Percentiles rank a stretch among this genome's conserved stretches.
Conservation (phyloP, 2,329 filamentous ascomycete species). For the Daldinia sp. region DNA sequence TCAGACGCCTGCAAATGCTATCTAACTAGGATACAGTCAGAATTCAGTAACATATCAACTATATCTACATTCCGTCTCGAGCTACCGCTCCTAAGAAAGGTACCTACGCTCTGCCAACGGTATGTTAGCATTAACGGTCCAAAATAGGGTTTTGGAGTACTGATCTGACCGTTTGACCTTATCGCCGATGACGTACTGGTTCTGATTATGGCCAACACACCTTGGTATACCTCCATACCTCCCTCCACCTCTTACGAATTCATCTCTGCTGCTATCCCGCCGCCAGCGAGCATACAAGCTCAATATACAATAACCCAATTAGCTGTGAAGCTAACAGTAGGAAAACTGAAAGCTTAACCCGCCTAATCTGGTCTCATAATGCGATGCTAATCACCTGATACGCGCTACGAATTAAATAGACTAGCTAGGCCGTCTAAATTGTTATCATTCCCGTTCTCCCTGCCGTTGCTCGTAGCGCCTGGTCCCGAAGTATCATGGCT, state of each 20-base stretch:
- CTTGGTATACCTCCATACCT: neutral
- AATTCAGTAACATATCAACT: constrained; percentile 14
- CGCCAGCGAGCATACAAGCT: neutral
- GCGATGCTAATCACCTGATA: neutral
- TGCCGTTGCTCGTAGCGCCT: constrained; percentile 18
- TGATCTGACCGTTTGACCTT: constrained; percentile 22
- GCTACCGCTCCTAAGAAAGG: neutral
- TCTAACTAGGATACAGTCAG: constrained; percentile 4
- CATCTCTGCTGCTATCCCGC: constrained; percentile 2
- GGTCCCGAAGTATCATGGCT: constrained; percentile 45
- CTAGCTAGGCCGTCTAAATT: constrained; percentile 67
- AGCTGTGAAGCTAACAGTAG: neutral
- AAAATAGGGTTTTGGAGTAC: constrained; percentile 12
- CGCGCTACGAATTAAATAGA: constrained; percentile 56
- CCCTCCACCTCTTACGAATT: neutral
- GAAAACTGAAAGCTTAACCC: neutral
- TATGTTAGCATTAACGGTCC: constrained; percentile 21
- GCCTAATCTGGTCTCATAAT: constrained; percentile 2
- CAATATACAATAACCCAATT: neutral
- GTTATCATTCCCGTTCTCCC: constrained; percentile 59
- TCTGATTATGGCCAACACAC: neutral
- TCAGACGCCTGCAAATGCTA: constrained; percentile 9
- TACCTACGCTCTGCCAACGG: constrained; percentile 3
- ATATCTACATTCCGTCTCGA: neutral
- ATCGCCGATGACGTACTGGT: neutral